phyloP scores from a whole-genome alignment of 768 basidiomycete genomes.

The Trametopsis cervina region DNA sequence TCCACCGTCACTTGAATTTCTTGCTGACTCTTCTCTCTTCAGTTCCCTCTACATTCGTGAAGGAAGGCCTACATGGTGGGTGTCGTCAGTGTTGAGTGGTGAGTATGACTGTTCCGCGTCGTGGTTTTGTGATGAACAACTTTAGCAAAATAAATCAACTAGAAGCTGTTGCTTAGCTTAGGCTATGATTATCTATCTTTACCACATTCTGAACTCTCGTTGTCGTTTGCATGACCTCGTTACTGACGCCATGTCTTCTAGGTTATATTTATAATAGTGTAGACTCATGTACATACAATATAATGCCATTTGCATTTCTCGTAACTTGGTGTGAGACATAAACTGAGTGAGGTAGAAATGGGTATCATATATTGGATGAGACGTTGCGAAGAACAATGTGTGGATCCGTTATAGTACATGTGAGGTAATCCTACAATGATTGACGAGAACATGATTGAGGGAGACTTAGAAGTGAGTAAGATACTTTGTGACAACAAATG shows the following conservation, averaged over 20 bases:
- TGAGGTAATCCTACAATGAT: neutral
- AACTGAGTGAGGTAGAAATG: neutral
- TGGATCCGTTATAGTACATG: neutral
- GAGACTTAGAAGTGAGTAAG: no score
- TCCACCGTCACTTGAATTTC: no score
- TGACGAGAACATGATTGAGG: no score
- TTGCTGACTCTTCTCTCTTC: no score
- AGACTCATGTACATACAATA: no score
- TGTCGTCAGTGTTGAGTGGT: no score
- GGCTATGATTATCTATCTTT: constrained; percentile 47
- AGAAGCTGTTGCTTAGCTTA: constrained; percentile 85
- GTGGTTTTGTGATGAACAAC: constrained; percentile 34
- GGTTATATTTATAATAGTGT: no score
- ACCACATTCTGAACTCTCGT: constrained; percentile 10
- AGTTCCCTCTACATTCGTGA: no score
- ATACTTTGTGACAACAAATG: neutral
- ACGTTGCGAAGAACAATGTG: neutral
- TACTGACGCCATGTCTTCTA: neutral
- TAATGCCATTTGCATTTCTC: neutral
- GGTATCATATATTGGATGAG: neutral
- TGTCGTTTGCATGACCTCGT: neutral
- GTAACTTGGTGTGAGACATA: neutral
- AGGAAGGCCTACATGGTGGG: no score
- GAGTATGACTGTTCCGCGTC: neutral
- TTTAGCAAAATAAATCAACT: constrained; percentile 68